A percentile compares a stretch with the other conserved stretches of the same genome.
phyloP scores from a whole-genome alignment of 306 rosid genomes.

The Vachellia collinsii region DNA sequence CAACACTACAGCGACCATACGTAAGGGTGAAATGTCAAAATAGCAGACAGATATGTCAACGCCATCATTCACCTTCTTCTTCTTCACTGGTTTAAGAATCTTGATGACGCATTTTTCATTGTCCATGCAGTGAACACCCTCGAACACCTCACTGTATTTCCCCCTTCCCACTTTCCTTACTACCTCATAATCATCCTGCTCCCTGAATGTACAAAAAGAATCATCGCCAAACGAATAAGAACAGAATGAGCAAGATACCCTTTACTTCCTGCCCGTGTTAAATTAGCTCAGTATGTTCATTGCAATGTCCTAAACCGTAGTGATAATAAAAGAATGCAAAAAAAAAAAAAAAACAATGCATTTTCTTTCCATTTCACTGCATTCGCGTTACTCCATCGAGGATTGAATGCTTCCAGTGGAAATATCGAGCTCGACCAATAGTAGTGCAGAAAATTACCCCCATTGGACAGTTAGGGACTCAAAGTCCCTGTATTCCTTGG shows the following conservation, averaged over 20 bases:
- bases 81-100: conserved; percentile 91
- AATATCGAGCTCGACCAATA: too few species aligned
- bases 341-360: too few species aligned
- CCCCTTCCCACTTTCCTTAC: conserved; percentile 97
- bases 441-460: conserved; percentile 54
- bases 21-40: too few species aligned
- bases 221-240: not conserved
- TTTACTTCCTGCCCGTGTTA: too few species aligned
- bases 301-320: too few species aligned
- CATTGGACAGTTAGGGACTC: conserved; percentile 90
- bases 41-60: too few species aligned
- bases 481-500: conserved; percentile 93
- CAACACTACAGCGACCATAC: too few species aligned
- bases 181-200: conserved; percentile 93
- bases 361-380: too few species aligned
- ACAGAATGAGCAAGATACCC: not conserved
- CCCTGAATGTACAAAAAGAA: conserved; percentile 48
- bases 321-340: too few species aligned
- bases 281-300: too few species aligned
- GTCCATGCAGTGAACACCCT: conserved; percentile 83
- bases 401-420: too few species aligned
- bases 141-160: conserved; percentile 95
- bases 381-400: too few species aligned
- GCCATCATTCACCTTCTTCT: conserved; percentile 93
- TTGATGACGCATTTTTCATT: conserved; percentile 82